Conservation (phyloP, 2,329 filamentous ascomycete genomes). For the Dactylellina cionopaga region DNA sequence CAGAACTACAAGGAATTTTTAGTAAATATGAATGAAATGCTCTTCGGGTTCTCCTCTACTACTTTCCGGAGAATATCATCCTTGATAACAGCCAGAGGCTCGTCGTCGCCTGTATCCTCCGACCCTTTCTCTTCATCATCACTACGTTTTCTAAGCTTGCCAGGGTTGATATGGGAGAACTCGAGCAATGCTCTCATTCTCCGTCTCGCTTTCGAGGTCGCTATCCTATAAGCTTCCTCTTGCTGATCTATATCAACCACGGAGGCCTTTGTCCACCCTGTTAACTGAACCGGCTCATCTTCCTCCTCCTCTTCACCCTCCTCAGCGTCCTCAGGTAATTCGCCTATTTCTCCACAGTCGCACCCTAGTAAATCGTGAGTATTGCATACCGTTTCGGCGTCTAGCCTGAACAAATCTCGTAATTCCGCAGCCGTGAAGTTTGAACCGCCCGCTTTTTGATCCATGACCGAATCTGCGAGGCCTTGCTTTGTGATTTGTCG, state of each 20-base stretch:
- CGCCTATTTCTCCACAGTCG: slow-evolving; percentile 69
- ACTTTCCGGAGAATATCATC: slow-evolving; percentile 66
- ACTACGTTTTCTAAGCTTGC: slow-evolving; percentile 48
- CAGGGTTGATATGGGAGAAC: slow-evolving; percentile 54
- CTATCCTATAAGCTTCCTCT: slow-evolving; percentile 55
- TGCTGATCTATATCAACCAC: slow-evolving; percentile 58
- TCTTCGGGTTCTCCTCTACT: slow-evolving; percentile 63
- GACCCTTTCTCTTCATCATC: neutral
- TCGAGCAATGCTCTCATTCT: slow-evolving; percentile 51
- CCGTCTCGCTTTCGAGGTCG: slow-evolving; percentile 37
- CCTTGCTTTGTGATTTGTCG: slow-evolving; percentile 76
- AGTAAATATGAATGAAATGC: slow-evolving; percentile 55
- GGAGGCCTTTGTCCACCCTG: slow-evolving; percentile 55
- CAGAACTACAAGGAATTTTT: slow-evolving; percentile 47
- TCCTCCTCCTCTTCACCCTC: slow-evolving; percentile 59
- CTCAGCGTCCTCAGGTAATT: slow-evolving; percentile 57
- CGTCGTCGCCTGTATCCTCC: slow-evolving; percentile 56
- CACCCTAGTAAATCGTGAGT: slow-evolving; percentile 76
- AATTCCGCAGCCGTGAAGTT: slow-evolving; percentile 75
- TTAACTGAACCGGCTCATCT: slow-evolving; percentile 57
- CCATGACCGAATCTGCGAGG: slow-evolving; percentile 76
- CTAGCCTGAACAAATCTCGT: slow-evolving; percentile 73
- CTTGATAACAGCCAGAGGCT: slow-evolving; percentile 60
- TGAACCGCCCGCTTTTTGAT: slow-evolving; percentile 70
- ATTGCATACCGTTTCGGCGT: slow-evolving; percentile 70